Conservation (phyloP, 75 land plant species). For the Pinus albicaulis region DNA sequence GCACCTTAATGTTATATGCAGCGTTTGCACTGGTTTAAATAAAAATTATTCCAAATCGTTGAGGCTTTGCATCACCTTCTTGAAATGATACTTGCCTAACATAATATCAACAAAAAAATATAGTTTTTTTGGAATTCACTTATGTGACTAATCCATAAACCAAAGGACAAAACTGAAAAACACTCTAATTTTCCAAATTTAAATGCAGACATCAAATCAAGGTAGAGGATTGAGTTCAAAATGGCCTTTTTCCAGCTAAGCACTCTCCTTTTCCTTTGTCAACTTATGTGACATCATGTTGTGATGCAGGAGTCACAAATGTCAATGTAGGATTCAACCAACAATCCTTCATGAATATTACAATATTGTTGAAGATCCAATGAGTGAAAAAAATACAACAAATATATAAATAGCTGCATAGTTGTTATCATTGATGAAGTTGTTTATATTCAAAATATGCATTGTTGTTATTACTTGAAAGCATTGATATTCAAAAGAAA, state of each 20-base stretch:
- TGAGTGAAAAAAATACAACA: too few species aligned
- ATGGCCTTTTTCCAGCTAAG: background rate
- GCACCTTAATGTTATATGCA: conserved; percentile 69
- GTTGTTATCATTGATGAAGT: too few species aligned
- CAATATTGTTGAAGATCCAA: too few species aligned
- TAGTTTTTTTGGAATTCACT: background rate
- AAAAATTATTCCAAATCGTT: conserved; percentile 56
- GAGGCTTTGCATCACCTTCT: conserved; percentile 68
- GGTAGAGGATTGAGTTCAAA: background rate
- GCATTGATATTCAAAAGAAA: too few species aligned
- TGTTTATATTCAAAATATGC: too few species aligned
- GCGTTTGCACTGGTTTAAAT: conserved; percentile 81
- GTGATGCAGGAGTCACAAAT: too few species aligned
- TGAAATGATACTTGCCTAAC: conserved; percentile 70
- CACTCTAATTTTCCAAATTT: background rate
- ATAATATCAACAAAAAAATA: background rate
- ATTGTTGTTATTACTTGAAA: too few species aligned
- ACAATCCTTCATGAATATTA: too few species aligned
- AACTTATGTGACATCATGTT: background rate
- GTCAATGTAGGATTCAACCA: too few species aligned
- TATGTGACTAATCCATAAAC: background rate
- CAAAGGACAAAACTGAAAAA: background rate
- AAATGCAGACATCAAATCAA: background rate
- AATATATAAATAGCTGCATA: too few species aligned
- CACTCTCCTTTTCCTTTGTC: background rate